Evolutionary conservation across 192 early-diverging fungal genomes (phyloP), one percentile per base, ranked within the genome.

Genomic region (Phlyctochytrium planicorne): DNA sequence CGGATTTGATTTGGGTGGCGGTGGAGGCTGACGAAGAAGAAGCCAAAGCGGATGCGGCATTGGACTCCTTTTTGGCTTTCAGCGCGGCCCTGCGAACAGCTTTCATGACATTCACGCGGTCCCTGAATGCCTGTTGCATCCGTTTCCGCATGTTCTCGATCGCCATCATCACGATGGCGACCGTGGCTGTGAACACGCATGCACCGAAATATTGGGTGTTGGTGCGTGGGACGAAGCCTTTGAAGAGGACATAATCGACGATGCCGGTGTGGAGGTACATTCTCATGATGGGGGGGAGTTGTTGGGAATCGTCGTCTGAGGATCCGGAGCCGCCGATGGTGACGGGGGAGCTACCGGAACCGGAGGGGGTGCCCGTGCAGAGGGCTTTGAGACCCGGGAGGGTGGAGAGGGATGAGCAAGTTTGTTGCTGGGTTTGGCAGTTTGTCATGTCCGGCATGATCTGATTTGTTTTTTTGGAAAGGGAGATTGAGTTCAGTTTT

Each of bases 251-350:
- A 60, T 84, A 82, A 61, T 90, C 88, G 12, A 36, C 16, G 37
- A 83, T 80, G 23, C 80, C 87, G 10, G 62, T 57, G 66, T 90
- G 89, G 74, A 90, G 88, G 53, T 71, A 88, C 89, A 90, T 88
- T 59, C 69, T 67, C 88, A 90, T 90, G 10, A 63, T 56, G 29
- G 85, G 84, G 1, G 64, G 65, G 30, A 50, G n/a, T n/a, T 10
- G 10, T n/a, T 14, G 10, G n/a, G 40, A 14, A 10, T 10, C 40
- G 40, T 50, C 40, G 12, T 50, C 40, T 4, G 55, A 10, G 27
- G 16, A 25, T 24, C 27, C 55, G 20, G 25, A 10, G 55, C 6
- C 10, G 27, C 55, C 55, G 55, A 12, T 25, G 10, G 20, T 29
- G 20, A 6, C 55, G 16, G 55, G 27, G 16, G 55, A 57, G 16